Evolutionary conservation across 2,329 filamentous ascomycete genomes (phyloP).

Genomic region (Hawksworthiomyces lignivorus): DNA sequence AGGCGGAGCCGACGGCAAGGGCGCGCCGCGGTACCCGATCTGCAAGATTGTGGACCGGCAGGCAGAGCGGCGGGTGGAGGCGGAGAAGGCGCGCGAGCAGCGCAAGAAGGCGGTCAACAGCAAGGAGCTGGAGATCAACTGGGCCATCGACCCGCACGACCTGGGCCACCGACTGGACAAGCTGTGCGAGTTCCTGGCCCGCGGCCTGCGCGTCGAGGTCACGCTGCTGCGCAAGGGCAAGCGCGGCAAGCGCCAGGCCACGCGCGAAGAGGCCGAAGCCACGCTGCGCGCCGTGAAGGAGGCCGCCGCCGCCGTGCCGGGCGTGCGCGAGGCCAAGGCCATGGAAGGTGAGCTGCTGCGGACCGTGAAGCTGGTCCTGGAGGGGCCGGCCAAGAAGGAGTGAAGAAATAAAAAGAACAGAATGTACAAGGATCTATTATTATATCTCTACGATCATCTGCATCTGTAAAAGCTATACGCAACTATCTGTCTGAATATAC

Average conservation of each 20-base stretch:
- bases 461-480: no score
- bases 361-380: conserved; percentile 29
- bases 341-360: conserved; percentile 35
- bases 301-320: conserved; percentile 22
- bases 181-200: conserved; percentile 60
- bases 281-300: conserved; percentile 41
- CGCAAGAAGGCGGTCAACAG: conserved; percentile 31
- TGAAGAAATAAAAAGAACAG: no score
- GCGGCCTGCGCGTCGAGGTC: conserved; percentile 70
- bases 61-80: conserved; percentile 35
- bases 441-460: no score
- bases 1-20: conserved; percentile 9
- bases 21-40: conserved; percentile 40
- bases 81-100: conserved; percentile 34
- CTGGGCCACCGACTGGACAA: conserved; percentile 62
- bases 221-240: conserved; percentile 59
- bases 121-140: conserved; percentile 86
- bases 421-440: no score
- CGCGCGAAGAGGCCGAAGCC: conserved; percentile 49
- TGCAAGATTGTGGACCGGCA: conserved; percentile 63
- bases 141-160: conserved; percentile 74
- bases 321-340: conserved; percentile 31
- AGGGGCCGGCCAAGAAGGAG: conserved; percentile 29
- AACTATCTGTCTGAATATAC: no score
- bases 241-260: conserved; percentile 51